Conservation (phyloP, 306 rosid genomes). For the Sophora flavescens region DNA sequence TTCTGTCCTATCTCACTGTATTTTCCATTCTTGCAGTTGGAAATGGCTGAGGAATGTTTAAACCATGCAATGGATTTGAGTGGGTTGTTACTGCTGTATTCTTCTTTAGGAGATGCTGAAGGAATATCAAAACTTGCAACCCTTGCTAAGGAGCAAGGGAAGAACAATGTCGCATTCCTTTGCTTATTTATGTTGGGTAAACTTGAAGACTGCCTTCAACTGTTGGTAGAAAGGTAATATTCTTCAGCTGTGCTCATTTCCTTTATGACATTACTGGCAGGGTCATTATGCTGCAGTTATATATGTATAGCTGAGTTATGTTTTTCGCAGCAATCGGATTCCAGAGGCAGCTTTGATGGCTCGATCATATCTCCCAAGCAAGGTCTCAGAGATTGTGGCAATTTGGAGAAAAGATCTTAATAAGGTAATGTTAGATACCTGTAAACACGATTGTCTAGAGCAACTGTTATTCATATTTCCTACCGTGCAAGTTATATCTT, state of each 20-base stretch:
- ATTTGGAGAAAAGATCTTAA: constrained; percentile 95
- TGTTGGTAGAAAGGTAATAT: constrained; percentile 89
- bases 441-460: too few species aligned
- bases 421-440: constrained; percentile 60
- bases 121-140: constrained; percentile 86
- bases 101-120: constrained; percentile 98
- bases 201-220: constrained; percentile 96
- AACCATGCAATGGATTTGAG: constrained; percentile 92
- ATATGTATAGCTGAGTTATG: constrained; percentile 36
- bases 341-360: constrained; percentile 99
- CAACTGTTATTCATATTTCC: too few species aligned
- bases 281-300: constrained; percentile 33
- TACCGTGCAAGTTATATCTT: too few species aligned
- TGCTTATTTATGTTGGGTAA: constrained; percentile 97
- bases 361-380: constrained; percentile 98
- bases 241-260: constrained; percentile 19
- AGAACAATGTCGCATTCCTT: constrained; percentile 96
- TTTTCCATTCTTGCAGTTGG: constrained; percentile 72
- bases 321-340: constrained; percentile 84
- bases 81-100: constrained; percentile 91
- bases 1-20: constrained; percentile 36
- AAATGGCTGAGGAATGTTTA: constrained; percentile 97
- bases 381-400: constrained; percentile 95
- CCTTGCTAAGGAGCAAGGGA: constrained; percentile 96
- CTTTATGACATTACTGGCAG: constrained; percentile 26